Evolutionary conservation across 2,329 filamentous ascomycete genomes (phyloP).

Genomic region (Arthrocladium fulminans): DNA sequence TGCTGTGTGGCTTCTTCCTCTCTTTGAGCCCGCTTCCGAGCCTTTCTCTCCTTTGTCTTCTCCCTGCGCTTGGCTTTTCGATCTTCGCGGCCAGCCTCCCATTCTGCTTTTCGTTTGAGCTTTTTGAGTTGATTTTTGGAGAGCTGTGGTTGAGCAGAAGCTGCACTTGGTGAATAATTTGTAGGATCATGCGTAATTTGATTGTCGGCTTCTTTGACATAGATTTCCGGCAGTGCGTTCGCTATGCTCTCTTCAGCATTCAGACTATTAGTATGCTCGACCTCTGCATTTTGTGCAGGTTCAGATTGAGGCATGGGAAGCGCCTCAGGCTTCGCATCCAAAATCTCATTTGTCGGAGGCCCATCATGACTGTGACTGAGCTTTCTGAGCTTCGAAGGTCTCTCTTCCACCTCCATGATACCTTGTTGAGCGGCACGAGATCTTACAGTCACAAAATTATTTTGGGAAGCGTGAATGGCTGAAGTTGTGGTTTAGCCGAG

Average conservation of each 20-base stretch:
- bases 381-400: slow-evolving; percentile 49
- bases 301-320: slow-evolving; percentile 1
- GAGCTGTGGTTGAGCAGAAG: slow-evolving; percentile 30
- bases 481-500: neutral
- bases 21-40: slow-evolving; percentile 36
- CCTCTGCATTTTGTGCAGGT: slow-evolving; percentile 14
- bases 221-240: neutral
- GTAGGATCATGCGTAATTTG: too few relatives aligned
- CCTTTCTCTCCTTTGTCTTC: slow-evolving; percentile 45
- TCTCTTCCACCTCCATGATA: slow-evolving; percentile 47
- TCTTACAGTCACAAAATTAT: neutral
- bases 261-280: neutral
- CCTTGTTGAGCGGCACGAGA: neutral
- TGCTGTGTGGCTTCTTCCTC: slow-evolving; percentile 8
- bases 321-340: neutral
- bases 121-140: slow-evolving; percentile 87
- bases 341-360: slow-evolving; percentile 11
- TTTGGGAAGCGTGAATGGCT: neutral
- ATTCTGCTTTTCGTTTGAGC: slow-evolving; percentile 59
- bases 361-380: slow-evolving; percentile 31
- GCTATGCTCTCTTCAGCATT: neutral
- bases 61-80: slow-evolving; percentile 52
- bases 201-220: neutral
- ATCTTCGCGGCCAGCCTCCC: slow-evolving; percentile 61
- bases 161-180: neutral